These are phyloP conservation scores for Trichomonas vaginalis DNA, from an alignment of 208 protist genomes.

Conservation along the genomic window DNA sequence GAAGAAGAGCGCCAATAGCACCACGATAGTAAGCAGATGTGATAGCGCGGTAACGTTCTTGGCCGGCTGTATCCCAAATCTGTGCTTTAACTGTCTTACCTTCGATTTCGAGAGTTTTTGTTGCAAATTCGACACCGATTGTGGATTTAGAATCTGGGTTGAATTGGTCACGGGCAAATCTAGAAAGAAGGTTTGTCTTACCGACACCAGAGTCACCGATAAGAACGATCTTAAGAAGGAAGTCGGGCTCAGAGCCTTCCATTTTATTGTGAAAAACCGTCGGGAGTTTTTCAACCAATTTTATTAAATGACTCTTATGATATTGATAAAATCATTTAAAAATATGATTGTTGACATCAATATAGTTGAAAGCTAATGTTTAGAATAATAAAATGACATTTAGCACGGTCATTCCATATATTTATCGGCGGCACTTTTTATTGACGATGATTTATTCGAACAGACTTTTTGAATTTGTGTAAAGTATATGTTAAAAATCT, in stretches of 20 bases:
- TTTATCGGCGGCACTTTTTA: no score
- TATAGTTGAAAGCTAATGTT: no score
- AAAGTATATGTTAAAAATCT: no score
- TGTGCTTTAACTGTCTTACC: conserved; percentile 68
- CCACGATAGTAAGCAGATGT: conserved; percentile 82
- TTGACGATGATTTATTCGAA: no score
- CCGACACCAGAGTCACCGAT: not conserved
- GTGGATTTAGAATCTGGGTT: not conserved
- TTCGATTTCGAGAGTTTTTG: not conserved
- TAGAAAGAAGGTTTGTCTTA: not conserved
- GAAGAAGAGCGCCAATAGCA: conserved; percentile 76
- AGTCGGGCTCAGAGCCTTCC: not conserved
- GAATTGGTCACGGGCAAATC: not conserved
- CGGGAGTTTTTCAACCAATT: no score
- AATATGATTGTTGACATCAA: no score
- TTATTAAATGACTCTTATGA: no score
- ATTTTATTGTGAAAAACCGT: not conserved
- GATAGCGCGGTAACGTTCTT: conserved; percentile 95
- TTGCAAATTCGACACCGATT: not conserved
- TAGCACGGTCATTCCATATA: no score
- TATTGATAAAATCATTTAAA: no score
- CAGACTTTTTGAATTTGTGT: no score
- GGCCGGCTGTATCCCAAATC: conserved; percentile 91
- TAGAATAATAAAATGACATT: no score
- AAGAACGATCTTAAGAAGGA: not conserved